Percentiles rank a stretch among this genome's conserved stretches.
Evolutionary conservation across 2,329 filamentous ascomycete genomes (phyloP).

Genomic region (Trichoderma citrinoviride): DNA sequence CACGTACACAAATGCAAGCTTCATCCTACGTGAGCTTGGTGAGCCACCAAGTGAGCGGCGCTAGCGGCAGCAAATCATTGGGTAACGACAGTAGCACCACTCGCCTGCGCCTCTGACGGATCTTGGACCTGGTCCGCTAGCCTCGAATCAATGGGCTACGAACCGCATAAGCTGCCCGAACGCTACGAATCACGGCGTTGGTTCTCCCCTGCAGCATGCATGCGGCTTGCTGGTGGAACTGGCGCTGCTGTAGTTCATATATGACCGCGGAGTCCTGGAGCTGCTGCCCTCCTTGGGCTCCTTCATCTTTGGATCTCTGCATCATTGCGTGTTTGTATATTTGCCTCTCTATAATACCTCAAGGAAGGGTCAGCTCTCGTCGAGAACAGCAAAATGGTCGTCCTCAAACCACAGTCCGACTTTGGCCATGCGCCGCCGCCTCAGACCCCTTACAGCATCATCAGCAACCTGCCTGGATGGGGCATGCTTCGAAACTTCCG

Average conservation of each 20-base stretch:
- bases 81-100: not conserved
- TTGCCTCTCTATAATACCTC: not conserved
- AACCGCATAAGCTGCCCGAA: not conserved
- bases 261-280: not conserved
- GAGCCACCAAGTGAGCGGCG: not conserved
- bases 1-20: not conserved
- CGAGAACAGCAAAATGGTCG: conserved; percentile 32
- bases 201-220: not conserved
- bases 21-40: conserved; percentile 15
- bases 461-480: conserved; percentile 47
- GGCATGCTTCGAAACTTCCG: conserved; percentile 39
- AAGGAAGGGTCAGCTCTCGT: not conserved
- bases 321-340: too few species aligned
- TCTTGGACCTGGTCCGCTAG: not conserved
- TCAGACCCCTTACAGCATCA: conserved; percentile 46
- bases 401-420: conserved; percentile 39
- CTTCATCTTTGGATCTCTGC: not conserved
- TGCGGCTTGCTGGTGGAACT: not conserved
- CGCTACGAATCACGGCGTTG: not conserved
- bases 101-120: not conserved
- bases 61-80: not conserved
- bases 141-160: not conserved
- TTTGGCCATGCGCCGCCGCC: conserved; percentile 48
- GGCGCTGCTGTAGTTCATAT: not conserved
- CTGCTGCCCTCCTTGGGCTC: not conserved